Conservation (phyloP, 1,139 yeast species). For the Hemisphaericaspora xylanilytica region DNA sequence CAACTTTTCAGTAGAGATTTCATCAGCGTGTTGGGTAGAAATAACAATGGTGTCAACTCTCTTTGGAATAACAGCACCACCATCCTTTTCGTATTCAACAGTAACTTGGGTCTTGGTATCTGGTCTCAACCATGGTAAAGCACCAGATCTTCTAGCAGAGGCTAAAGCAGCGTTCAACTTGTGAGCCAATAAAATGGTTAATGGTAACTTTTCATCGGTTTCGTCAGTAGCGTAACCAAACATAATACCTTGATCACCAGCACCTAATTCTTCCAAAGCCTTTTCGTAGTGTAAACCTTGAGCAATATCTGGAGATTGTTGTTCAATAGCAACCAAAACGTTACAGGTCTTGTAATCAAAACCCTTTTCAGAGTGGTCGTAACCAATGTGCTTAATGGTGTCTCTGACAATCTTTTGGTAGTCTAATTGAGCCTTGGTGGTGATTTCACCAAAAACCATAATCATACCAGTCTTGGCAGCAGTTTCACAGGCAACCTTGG, state of each 20-base stretch:
- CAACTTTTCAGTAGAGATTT: slow-evolving; percentile 88
- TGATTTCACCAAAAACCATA: slow-evolving; percentile 98
- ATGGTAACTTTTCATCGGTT: slow-evolving; percentile 95
- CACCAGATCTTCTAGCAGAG: slow-evolving; percentile 94
- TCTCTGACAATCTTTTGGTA: slow-evolving; percentile 97
- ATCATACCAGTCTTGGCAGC: slow-evolving; percentile 99
- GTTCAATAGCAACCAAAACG: slow-evolving; percentile 98
- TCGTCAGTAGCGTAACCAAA: slow-evolving; percentile 99
- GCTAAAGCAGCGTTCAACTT: slow-evolving; percentile 96
- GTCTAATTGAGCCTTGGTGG: slow-evolving; percentile 93
- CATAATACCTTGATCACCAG: slow-evolving; percentile 99
- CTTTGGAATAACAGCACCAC: slow-evolving; percentile 92
- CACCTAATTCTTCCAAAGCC: slow-evolving; percentile 97
- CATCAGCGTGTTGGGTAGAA: slow-evolving; percentile 97
- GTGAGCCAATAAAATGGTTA: slow-evolving; percentile 92
- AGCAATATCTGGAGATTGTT: slow-evolving; percentile 98
- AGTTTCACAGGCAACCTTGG: slow-evolving; percentile 99
- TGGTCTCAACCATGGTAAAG: slow-evolving; percentile 96
- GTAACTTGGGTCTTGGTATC: slow-evolving; percentile 99
- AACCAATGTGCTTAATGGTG: slow-evolving; percentile 97
- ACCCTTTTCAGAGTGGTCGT: slow-evolving; percentile 94
- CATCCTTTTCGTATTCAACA: slow-evolving; percentile 88
- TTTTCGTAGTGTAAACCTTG: slow-evolving; percentile 98
- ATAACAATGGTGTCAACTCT: slow-evolving; percentile 98
- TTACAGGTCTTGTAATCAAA: slow-evolving; percentile 99